These are phyloP conservation scores for Daldinia vernicosa DNA, from an alignment of 495 filamentous ascomycete species.

Conservation along the genomic window DNA sequence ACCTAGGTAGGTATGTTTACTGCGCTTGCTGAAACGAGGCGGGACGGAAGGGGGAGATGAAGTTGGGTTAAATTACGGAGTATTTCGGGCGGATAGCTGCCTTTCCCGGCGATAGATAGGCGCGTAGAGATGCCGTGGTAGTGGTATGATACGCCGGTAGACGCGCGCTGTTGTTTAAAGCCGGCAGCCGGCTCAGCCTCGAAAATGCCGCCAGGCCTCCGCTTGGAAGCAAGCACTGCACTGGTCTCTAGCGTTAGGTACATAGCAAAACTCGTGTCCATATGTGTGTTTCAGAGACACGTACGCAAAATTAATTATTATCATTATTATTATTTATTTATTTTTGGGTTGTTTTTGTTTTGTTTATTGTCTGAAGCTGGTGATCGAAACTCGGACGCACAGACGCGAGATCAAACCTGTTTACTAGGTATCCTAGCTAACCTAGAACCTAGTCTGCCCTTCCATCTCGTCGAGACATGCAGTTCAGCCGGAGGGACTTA, in stretches of 20 bases:
- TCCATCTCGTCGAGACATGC: slow-evolving; percentile 41
- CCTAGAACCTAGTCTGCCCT: slow-evolving; percentile 28
- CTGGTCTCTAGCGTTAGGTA: neutral
- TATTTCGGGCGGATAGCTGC: slow-evolving; percentile 1
- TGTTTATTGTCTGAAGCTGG: slow-evolving; percentile 24
- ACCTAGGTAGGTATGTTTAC: too few relatives aligned
- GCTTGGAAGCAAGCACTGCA: slow-evolving; percentile 18
- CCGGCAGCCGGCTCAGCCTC: slow-evolving; percentile 35
- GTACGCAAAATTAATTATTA: too few relatives aligned
- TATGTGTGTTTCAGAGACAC: slow-evolving; percentile 19
- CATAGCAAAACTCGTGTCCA: neutral
- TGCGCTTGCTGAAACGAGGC: slow-evolving; percentile 41
- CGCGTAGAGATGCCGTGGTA: neutral
- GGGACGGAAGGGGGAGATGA: slow-evolving; percentile 10
- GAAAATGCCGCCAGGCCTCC: slow-evolving; percentile 41
- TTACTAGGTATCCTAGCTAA: neutral
- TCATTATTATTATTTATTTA: too few relatives aligned
- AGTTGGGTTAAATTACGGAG: slow-evolving; percentile 1
- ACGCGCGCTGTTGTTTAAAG: slow-evolving; percentile 18
- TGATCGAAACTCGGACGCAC: slow-evolving; percentile 26
- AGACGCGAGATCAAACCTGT: neutral
- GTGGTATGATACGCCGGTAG: slow-evolving; percentile 31
- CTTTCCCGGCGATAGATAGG: neutral
- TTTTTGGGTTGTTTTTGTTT: slow-evolving; percentile 4
- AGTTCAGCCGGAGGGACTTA: slow-evolving; percentile 30